These are phyloP conservation scores for Lentinula edodes DNA, from an alignment of 768 basidiomycete species.

Conservation along the genomic window DNA sequence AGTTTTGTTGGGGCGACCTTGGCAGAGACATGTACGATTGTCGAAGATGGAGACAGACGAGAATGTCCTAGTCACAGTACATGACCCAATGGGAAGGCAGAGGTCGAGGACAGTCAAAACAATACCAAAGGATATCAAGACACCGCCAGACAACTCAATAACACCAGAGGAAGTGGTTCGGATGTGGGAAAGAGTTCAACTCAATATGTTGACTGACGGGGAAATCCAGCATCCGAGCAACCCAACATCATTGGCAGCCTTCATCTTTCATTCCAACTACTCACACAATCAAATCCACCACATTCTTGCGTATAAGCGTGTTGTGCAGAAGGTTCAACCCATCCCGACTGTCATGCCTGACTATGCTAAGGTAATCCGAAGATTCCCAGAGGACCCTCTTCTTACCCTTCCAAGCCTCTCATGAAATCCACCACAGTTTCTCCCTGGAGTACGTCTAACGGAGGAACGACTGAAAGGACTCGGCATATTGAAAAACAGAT, in stretches of 20 bases:
- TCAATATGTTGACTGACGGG: too few species aligned
- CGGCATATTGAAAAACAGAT: not conserved
- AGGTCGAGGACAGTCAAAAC: too few species aligned
- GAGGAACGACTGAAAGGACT: not conserved
- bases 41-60: slow-evolving; percentile 6
- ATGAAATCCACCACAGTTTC: slow-evolving; percentile 1
- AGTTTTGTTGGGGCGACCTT: slow-evolving; percentile 5
- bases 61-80: not conserved
- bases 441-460: not conserved
- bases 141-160: too few species aligned
- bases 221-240: too few species aligned
- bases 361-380: not conserved
- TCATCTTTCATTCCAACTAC: too few species aligned
- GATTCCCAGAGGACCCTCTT: slow-evolving; percentile 20
- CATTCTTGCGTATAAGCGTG: not conserved
- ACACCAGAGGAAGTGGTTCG: too few species aligned
- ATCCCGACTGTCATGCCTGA: not conserved
- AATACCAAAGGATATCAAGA: too few species aligned
- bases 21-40: slow-evolving; percentile 14
- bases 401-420: not conserved
- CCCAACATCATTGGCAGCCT: too few species aligned
- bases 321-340: not conserved
- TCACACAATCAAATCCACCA: too few species aligned
- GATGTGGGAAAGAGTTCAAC: too few species aligned
- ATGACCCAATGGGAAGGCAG: not conserved